Conservation (phyloP, 164 flowering plant species). For the Stephania japonica region DNA sequence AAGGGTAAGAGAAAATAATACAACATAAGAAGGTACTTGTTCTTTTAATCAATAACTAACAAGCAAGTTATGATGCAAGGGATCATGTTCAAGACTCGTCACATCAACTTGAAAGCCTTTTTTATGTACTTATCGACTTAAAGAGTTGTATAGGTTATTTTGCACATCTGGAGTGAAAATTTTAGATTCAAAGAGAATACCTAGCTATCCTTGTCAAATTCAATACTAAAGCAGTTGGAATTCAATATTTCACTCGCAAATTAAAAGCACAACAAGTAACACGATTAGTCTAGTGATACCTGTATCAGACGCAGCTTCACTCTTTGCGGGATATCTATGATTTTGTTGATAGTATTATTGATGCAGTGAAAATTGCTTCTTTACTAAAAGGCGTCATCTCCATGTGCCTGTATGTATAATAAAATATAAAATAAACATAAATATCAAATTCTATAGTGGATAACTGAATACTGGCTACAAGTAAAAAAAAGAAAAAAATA, state of each 20-base stretch:
- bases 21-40: too few relatives aligned
- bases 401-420: constrained; percentile 37
- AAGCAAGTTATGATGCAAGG: background rate
- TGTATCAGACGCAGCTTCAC: background rate
- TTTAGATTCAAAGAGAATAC: background rate
- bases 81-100: background rate
- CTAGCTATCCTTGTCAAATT: background rate
- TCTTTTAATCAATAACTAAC: too few relatives aligned
- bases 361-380: constrained; percentile 71
- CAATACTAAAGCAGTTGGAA: background rate
- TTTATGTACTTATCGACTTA: background rate
- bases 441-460: background rate
- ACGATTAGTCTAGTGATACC: background rate
- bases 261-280: background rate
- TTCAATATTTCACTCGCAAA: background rate
- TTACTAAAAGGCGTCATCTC: constrained; percentile 41
- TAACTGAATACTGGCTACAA: background rate
- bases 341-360: constrained; percentile 36
- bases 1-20: too few relatives aligned
- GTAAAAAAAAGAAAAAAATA: too few relatives aligned
- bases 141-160: background rate
- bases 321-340: constrained; percentile 22
- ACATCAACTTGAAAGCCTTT: background rate
- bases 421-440: background rate
- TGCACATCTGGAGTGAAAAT: background rate